Evolutionary conservation across 306 rosid genomes (phyloP).

Genomic region (Castanea mollissima): DNA sequence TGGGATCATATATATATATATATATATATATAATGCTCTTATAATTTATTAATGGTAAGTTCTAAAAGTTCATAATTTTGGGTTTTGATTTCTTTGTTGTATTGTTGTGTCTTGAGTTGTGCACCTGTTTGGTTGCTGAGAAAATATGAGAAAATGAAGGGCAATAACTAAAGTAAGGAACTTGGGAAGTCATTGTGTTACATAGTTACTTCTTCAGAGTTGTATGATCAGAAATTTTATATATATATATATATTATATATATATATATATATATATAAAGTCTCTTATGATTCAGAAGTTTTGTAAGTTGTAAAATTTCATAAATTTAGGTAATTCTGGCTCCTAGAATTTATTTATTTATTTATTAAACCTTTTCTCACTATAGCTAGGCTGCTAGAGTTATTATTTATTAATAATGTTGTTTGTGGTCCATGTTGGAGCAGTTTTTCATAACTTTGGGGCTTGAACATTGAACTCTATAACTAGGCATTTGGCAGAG

Average conservation of each 20-base stretch:
- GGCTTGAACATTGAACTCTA: no score
- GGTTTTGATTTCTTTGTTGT: background rate
- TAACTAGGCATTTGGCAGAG: no score
- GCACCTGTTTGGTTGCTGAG: background rate
- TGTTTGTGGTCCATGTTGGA: background rate
- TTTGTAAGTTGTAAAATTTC: background rate
- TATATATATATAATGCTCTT: no score
- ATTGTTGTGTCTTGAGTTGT: background rate
- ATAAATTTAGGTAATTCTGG: background rate
- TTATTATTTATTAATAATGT: background rate
- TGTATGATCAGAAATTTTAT: background rate
- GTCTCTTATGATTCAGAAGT: no score
- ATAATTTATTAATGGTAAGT: no score
- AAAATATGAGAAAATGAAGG: background rate
- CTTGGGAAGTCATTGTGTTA: background rate
- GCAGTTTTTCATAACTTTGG: background rate
- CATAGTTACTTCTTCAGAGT: background rate
- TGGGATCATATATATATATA: no score
- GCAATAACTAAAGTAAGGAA: background rate
- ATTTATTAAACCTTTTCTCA: background rate
- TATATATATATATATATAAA: no score
- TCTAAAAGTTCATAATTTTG: no score
- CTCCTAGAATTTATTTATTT: background rate
- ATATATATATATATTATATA: no score
- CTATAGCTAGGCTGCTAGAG: background rate